Base-by-base conservation (phyloP, 73 alveolate genomes). In the Blepharisma stoltei region DNA sequence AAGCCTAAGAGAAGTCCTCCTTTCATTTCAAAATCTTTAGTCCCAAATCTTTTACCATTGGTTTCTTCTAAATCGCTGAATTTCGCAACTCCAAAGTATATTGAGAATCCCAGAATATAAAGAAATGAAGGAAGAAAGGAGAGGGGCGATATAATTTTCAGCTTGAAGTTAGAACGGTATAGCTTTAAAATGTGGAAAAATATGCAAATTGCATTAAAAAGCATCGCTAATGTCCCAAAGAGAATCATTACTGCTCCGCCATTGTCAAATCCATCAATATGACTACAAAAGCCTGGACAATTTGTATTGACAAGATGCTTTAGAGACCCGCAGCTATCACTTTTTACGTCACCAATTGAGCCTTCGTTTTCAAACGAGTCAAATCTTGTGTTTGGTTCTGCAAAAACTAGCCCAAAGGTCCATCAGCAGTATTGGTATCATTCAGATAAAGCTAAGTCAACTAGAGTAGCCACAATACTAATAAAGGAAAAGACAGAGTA, bases 391-490 rank as follows among this genome's bases (percentile, higher is more conserved):
- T 14, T 0, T 14, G 48, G 11, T 25, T 14, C 14, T n/a, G 73
- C 73, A 60, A 14, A 38, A 60, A 25, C 48, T 9, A 60, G 45
- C 23, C 73, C 73, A 25, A 60, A 60, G 23, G 5, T 38, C 47
- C 73, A 60, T 38, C 73, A 60, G 73, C 73, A 60, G 5, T 60
- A 60, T 47, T 60, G 14, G 5, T 14, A 60, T 38, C 73, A 60
- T 20, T 60, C 6, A 5, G 14, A 0, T 25, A 60, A 60, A 14
- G 49, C 46, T 4, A 60, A 1, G 23, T 60, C 73, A n/a, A 25
- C 45, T 14, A 25, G n/a, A 60, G 5, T 60, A 14, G 45, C 14
- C 14, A 25, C 46, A 1, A 60, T 60, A 2, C 14, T 60, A 60
- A 25, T 1, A 60, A 60, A 20, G 18, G 73, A n/a, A 25, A 25